Evolutionary conservation across 2,329 filamentous ascomycete species (phyloP).

Genomic region (Colletotrichum sublineola): DNA sequence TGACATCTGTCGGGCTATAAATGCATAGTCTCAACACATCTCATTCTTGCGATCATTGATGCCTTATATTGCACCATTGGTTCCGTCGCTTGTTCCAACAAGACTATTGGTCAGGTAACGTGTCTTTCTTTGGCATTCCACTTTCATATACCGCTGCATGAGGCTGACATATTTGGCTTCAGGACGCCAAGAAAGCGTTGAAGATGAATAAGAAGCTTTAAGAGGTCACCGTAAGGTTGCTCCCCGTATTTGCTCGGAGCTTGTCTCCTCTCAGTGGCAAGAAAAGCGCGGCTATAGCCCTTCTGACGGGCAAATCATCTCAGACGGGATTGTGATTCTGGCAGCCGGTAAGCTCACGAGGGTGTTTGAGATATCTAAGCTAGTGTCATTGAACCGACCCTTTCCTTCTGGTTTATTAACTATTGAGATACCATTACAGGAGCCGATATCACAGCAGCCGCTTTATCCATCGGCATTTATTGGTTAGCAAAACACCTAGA

Average conservation of each 20-base stretch:
- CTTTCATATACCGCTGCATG: not conserved
- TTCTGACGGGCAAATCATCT: constrained; percentile 18
- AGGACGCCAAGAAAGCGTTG: constrained; percentile 10
- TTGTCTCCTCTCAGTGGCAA: constrained; percentile 8
- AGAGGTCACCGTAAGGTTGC: no score
- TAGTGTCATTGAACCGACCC: no score
- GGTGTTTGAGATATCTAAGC: no score
- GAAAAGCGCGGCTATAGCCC: constrained; percentile 18
- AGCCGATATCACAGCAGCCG: constrained; percentile 22
- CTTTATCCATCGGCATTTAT: constrained; percentile 19
- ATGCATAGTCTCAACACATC: constrained; percentile 20
- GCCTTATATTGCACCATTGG: constrained; percentile 18
- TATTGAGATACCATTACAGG: no score
- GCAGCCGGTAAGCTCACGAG: constrained; percentile 8
- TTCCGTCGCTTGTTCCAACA: constrained; percentile 24
- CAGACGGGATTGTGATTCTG: constrained; percentile 21
- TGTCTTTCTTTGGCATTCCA: no score
- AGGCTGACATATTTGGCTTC: not conserved
- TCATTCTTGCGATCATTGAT: constrained; percentile 7
- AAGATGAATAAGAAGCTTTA: not conserved
- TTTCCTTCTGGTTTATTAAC: no score
- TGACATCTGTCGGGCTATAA: no score
- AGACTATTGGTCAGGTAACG: constrained; percentile 20
- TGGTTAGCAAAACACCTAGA: not conserved
- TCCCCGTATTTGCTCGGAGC: not conserved